Evolutionary conservation across 1,284 basidiomycete species (phyloP).

Genomic region (Puccinia sorghi): DNA sequence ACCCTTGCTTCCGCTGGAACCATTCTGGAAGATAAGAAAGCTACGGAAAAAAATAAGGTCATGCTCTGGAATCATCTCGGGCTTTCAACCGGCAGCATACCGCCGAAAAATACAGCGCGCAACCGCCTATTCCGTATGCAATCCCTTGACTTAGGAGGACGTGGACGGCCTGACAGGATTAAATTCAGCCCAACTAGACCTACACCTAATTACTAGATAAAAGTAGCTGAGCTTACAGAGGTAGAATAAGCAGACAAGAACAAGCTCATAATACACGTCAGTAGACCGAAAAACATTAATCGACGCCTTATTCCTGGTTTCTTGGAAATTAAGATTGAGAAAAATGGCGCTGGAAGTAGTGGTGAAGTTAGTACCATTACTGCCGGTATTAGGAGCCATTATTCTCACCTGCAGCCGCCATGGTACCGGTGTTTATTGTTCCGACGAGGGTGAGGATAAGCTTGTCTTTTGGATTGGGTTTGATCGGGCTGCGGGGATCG

Average conservation of each 20-base stretch:
- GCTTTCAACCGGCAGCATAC: not conserved
- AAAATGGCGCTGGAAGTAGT: slow-evolving; percentile 3
- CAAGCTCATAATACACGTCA: slow-evolving; percentile 3
- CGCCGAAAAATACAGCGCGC: slow-evolving; percentile 32
- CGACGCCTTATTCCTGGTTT: slow-evolving; percentile 15
- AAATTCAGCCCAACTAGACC: not conserved
- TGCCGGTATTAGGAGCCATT: not conserved
- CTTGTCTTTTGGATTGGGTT: slow-evolving; percentile 1
- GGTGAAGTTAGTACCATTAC: not conserved
- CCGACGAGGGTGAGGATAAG: slow-evolving; percentile 43
- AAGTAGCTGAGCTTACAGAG: slow-evolving; percentile 27
- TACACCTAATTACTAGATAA: too few relatives aligned
- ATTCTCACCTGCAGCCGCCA: slow-evolving; percentile 25
- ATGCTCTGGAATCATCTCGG: too few relatives aligned
- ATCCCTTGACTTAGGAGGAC: slow-evolving; percentile 40
- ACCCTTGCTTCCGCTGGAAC: slow-evolving; percentile 21
- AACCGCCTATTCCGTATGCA: slow-evolving; percentile 34
- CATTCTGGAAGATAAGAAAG: slow-evolving; percentile 47
- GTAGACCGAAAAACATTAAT: slow-evolving; percentile 27
- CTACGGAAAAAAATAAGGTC: not conserved
- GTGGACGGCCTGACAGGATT: slow-evolving; percentile 28
- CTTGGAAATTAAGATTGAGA: slow-evolving; percentile 19
- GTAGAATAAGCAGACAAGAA: slow-evolving; percentile 38
- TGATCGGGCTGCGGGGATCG: slow-evolving; percentile 19
- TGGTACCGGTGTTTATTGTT: slow-evolving; percentile 40